phyloP scores from a whole-genome alignment of 257 asterid genomes.

The Nicotiana sylvestris region DNA sequence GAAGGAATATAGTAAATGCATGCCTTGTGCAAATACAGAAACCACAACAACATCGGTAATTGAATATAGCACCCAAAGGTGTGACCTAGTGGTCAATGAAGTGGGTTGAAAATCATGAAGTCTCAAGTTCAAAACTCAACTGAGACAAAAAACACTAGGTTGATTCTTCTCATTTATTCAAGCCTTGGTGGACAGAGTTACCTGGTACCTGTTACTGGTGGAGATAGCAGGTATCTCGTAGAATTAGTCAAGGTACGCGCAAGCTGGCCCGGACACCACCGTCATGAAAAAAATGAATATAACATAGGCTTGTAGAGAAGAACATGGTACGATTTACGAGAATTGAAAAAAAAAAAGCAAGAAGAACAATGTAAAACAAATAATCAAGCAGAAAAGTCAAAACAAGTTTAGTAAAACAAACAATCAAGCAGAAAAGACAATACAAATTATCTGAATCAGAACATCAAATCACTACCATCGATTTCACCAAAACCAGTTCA shows the following conservation, averaged over 20 bases:
- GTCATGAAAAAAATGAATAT: neutral
- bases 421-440: neutral
- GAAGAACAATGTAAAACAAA: neutral
- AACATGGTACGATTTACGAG: neutral
- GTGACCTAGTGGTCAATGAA: too few relatives aligned
- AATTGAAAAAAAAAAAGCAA: neutral
- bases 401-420: neutral
- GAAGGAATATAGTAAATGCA: neutral
- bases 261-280: too few relatives aligned
- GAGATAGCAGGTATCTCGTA: too few relatives aligned
- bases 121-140: too few relatives aligned
- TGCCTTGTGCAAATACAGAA: neutral
- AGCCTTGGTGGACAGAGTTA: too few relatives aligned
- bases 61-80: neutral
- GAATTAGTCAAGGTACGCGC: too few relatives aligned
- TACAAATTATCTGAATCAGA: neutral
- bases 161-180: too few relatives aligned
- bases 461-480: neutral
- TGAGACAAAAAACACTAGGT: too few relatives aligned
- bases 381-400: neutral
- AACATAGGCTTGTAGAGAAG: neutral
- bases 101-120: too few relatives aligned
- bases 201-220: too few relatives aligned
- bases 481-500: neutral
- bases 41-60: neutral